These are phyloP conservation scores for Candida cerambycidarum DNA, from an alignment of 805 yeast species.

Conservation along the genomic window DNA sequence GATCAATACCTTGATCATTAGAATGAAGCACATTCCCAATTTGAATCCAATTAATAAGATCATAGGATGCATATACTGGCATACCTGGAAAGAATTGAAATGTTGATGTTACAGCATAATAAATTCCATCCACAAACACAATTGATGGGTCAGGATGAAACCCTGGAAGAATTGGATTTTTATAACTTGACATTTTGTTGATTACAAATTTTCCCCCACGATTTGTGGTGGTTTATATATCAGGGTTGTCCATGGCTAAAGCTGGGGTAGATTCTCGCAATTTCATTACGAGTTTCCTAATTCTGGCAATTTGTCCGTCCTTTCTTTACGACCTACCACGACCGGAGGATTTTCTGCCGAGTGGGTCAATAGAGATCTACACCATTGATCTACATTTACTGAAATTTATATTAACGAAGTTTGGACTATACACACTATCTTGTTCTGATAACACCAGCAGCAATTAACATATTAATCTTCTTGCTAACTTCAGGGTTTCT, in stretches of 20 bases:
- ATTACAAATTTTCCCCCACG: background rate
- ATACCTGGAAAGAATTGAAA: conserved; percentile 9
- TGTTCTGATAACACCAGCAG: conserved; percentile 95
- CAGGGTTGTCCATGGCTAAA: background rate
- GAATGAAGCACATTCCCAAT: conserved; percentile 8
- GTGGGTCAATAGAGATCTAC: no score
- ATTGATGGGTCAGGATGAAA: conserved; percentile 10
- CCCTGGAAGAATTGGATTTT: conserved; percentile 8
- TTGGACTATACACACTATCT: no score
- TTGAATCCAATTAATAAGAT: conserved; percentile 9
- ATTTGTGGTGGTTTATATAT: background rate
- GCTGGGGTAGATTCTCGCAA: conserved; percentile 4
- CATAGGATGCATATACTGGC: conserved; percentile 10
- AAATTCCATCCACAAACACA: conserved; percentile 8
- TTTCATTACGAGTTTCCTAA: background rate
- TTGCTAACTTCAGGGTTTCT: conserved; percentile 88
- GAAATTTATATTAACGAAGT: no score
- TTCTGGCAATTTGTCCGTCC: background rate
- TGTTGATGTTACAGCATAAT: conserved; percentile 8
- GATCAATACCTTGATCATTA: conserved; percentile 7
- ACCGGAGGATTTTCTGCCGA: no score
- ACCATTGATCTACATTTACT: no score
- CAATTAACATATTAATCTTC: conserved; percentile 85
- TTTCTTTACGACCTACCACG: background rate
- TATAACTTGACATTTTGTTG: conserved; percentile 3